These are phyloP conservation scores for Calonectria fujianensis DNA, from an alignment of 2,329 filamentous ascomycete species.

Conservation along the genomic window DNA sequence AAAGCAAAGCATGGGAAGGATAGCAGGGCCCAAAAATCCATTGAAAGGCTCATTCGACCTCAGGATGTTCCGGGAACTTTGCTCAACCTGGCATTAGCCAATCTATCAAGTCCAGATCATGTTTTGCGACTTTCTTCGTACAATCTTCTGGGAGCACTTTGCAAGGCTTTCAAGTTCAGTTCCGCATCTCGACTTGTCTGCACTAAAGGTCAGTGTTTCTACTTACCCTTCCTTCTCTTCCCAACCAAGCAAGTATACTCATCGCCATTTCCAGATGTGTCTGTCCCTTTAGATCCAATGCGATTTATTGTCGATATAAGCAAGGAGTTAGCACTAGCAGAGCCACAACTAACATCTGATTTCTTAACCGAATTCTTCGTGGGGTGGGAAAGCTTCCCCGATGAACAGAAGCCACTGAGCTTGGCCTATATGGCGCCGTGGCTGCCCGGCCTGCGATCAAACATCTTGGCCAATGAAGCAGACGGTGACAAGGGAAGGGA, in stretches of 20 bases:
- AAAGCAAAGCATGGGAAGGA: slow-evolving; percentile 81
- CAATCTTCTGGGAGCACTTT: slow-evolving; percentile 80
- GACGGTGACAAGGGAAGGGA: slow-evolving; percentile 81
- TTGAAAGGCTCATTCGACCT: slow-evolving; percentile 79
- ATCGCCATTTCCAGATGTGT: slow-evolving; percentile 69
- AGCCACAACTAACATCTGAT: slow-evolving; percentile 80
- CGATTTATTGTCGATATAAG: slow-evolving; percentile 80
- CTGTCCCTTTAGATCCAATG: slow-evolving; percentile 77
- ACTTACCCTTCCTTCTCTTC: background rate
- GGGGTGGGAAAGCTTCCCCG: slow-evolving; percentile 81
- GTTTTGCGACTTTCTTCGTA: slow-evolving; percentile 78
- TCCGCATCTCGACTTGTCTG: slow-evolving; percentile 77
- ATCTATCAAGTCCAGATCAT: slow-evolving; percentile 78
- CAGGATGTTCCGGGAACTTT: slow-evolving; percentile 83
- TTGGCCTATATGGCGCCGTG: slow-evolving; percentile 83
- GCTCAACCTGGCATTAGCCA: slow-evolving; percentile 80
- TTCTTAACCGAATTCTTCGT: slow-evolving; percentile 85
- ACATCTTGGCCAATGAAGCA: slow-evolving; percentile 74
- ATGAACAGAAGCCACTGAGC: slow-evolving; percentile 80
- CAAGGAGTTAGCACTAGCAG: slow-evolving; percentile 76
- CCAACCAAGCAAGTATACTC: slow-evolving; percentile 19
- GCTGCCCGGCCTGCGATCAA: slow-evolving; percentile 77
- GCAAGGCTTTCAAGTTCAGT: slow-evolving; percentile 80
- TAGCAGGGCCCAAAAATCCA: slow-evolving; percentile 74
- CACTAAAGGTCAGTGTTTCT: slow-evolving; percentile 70